phyloP scores from a whole-genome alignment of 2,329 filamentous ascomycete genomes.

The Plectosphaerella cucumerina region DNA sequence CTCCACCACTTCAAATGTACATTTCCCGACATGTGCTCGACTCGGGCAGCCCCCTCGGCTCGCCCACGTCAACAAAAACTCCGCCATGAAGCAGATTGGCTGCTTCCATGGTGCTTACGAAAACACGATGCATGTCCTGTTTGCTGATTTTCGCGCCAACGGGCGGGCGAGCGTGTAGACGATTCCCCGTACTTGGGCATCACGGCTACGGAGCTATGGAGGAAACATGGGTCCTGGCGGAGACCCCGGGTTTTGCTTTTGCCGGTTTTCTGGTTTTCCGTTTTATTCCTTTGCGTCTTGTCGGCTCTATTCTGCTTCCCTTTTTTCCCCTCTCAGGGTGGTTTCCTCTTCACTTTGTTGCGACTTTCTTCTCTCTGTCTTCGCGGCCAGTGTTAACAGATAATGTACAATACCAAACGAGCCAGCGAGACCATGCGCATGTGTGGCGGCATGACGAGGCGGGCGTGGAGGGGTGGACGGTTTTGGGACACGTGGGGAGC shows the following conservation, averaged over 20 bases:
- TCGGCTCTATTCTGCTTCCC: neutral
- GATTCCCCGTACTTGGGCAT: neutral
- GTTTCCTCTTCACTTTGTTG: conserved; percentile 1
- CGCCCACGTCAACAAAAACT: neutral
- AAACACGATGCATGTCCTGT: neutral
- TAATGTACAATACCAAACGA: conserved; percentile 13
- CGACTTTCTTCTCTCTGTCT: conserved; percentile 2
- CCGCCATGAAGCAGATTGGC: neutral
- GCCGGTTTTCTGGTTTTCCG: neutral
- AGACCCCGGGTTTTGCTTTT: too few relatives aligned
- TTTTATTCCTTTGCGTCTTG: neutral
- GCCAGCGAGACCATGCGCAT: neutral
- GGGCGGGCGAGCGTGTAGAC: conserved; percentile 4
- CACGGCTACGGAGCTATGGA: conserved; percentile 4
- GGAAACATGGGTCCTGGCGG: neutral
- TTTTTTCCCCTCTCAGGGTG: conserved; percentile 2
- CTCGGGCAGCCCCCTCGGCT: neutral
- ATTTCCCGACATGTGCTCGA: neutral
- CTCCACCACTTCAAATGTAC: too few relatives aligned
- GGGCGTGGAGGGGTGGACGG: neutral
- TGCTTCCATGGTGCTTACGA: neutral
- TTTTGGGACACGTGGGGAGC: neutral
- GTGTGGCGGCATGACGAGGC: conserved; percentile 3
- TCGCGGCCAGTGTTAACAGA: conserved; percentile 5
- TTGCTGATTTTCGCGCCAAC: neutral